Base-by-base conservation (phyloP, 73 alveolate species). In the Blepharisma stoltei region DNA sequence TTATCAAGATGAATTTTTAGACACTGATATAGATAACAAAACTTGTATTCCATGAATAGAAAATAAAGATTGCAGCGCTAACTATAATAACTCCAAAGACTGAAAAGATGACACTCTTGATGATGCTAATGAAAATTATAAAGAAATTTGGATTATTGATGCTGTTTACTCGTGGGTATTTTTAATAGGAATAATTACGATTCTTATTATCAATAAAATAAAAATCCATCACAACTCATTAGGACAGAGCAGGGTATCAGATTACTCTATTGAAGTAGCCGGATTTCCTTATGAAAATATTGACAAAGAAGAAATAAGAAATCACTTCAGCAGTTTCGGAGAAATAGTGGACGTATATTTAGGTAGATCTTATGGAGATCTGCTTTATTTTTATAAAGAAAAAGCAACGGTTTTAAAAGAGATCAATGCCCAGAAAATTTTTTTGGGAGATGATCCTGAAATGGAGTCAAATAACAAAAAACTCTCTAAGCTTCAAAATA, bases 301-400 rank as follows among this genome's bases (percentile, higher is more conserved):
- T 14, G 23, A n/a, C 46, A 4, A 18, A 60, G 45, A 60, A 8
- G 73, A 60, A 25, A 9, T 60, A 20, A 60, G 5, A 5, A 0
- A 60, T 0, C 45, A 60, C 73, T 60, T 60, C 5, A 9, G 18
- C 14, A 1, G 23, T 14, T 18, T 18, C 5, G 45, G 45, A 1
- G 45, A 14, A 1, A 38, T 60, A 8, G 48, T 9, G 18, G 45
- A 25, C 49, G 45, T 60, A 8, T 14, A 9, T 18, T 11, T 60
- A 20, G 45, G 73, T 9, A 60, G 73, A 60, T 14, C n/a, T 14
- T 60, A 18, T 25, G 73, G 73, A 60, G 45, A 60, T 18, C 11
- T 60, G 23, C 37, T 60, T 0, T 18, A 20, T 18, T 9, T 25
- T 20, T 60, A 18, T 60, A 60, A 8, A 25, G 48, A 60, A 60